Evolutionary conservation across 768 basidiomycete genomes (phyloP).

Genomic region (Paxillus involutus): DNA sequence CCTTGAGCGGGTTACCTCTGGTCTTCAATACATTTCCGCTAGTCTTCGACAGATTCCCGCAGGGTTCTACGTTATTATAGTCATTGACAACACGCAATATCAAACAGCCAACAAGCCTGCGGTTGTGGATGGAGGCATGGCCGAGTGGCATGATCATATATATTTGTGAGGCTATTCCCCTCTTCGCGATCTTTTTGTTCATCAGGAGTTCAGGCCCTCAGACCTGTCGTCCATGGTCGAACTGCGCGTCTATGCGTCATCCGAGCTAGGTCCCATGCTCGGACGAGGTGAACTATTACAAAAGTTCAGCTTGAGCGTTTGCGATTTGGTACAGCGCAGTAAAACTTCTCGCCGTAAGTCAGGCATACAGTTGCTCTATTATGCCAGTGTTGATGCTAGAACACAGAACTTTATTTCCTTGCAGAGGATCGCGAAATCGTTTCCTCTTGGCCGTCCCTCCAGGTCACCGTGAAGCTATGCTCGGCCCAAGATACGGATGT

Average conservation of each 20-base stretch:
- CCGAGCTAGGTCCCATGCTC: conserved; percentile 3
- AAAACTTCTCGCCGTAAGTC: neutral
- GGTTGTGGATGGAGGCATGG: too few relatives aligned
- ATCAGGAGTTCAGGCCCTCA: neutral
- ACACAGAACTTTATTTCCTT: neutral
- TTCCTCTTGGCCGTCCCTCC: neutral
- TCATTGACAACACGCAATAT: too few relatives aligned
- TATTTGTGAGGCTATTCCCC: too few relatives aligned
- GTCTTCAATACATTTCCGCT: too few relatives aligned
- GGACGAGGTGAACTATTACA: conserved; percentile 3
- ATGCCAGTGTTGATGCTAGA: neutral
- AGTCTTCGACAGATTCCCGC: too few relatives aligned
- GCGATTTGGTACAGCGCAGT: neutral
- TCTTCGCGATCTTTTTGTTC: too few relatives aligned
- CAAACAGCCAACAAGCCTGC: too few relatives aligned
- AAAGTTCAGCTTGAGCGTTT: neutral
- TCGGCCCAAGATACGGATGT: too few relatives aligned
- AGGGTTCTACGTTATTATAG: too few relatives aligned
- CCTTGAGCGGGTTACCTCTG: too few relatives aligned
- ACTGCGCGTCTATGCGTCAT: conserved; percentile 1
- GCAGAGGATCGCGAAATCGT: neutral
- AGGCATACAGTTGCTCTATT: neutral
- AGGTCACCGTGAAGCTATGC: neutral
- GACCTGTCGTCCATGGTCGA: neutral
- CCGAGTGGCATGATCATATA: too few relatives aligned